Conservation (phyloP, 306 rosid species). For the Prunus armeniaca region DNA sequence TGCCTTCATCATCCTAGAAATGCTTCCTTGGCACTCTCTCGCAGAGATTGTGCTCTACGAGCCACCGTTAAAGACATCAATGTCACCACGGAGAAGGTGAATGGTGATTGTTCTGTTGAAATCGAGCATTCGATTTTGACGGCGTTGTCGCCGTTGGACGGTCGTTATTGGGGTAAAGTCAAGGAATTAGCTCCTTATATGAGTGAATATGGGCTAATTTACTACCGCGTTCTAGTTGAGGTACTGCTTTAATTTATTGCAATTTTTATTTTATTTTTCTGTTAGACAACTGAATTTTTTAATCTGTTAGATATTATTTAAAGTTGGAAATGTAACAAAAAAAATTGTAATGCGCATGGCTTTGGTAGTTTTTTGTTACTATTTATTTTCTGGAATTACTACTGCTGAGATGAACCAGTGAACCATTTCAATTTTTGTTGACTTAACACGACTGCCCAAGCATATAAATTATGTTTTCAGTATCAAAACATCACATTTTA, state of each 20-base stretch:
- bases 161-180: conserved; percentile 66
- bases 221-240: conserved; percentile 62
- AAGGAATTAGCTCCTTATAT: conserved; percentile 55
- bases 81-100: conserved; percentile 18
- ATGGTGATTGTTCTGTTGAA: conserved; percentile 17
- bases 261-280: background rate
- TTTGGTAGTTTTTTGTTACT: no score
- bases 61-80: conserved; percentile 20
- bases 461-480: no score
- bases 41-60: conserved; percentile 21
- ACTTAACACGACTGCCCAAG: no score
- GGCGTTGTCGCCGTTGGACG: conserved; percentile 73
- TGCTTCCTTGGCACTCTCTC: conserved; percentile 1
- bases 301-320: no score
- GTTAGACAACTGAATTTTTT: background rate
- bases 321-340: no score
- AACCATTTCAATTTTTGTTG: no score
- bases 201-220: conserved; percentile 64
- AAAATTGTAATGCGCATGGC: no score
- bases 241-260: conserved; percentile 16
- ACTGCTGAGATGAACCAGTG: no score
- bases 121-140: conserved; percentile 51
- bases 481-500: no score
- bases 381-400: no score
- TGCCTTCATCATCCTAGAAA: background rate